Conservation (phyloP, 164 flowering plant genomes). For the grape (Vitis vinifera) region ASM3070453v1 NC_081813.1:3637001-3637500, state of each 20-base stretch:
- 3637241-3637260: slow-evolving; percentile 84
- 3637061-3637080: slow-evolving; percentile 96
- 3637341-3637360: slow-evolving; percentile 43
- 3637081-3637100: slow-evolving; percentile 98
- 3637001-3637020: neutral
- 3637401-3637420: too few relatives aligned
- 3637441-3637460: too few relatives aligned
- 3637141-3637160: too few relatives aligned
- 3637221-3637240: slow-evolving; percentile 1
- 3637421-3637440: too few relatives aligned
- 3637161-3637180: too few relatives aligned
- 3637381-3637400: neutral
- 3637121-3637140: neutral
- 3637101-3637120: slow-evolving; percentile 98
- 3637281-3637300: slow-evolving; percentile 58
- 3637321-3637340: slow-evolving; percentile 53
- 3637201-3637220: neutral
- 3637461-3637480: slow-evolving; percentile 46
- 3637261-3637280: slow-evolving; percentile 70
- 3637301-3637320: slow-evolving; percentile 66
- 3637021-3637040: too few relatives aligned
- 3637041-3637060: slow-evolving; percentile 97
- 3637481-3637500: slow-evolving; percentile 95
- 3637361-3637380: too few relatives aligned
- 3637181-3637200: neutral